phyloP scores from a whole-genome alignment of 306 rosid species.

The Cicer pinnatifidum region DNA sequence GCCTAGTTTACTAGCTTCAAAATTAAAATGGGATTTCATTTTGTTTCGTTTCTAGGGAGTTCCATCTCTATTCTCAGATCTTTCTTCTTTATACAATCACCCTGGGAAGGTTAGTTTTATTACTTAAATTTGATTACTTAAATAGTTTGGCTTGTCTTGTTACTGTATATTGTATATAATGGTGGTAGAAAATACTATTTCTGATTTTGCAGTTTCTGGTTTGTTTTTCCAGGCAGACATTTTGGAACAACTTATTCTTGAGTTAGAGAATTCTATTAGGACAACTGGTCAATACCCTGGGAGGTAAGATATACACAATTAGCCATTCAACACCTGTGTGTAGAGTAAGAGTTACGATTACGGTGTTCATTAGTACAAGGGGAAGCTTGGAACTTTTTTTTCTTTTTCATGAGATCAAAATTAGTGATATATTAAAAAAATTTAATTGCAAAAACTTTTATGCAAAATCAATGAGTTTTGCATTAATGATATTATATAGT shows the following conservation, averaged over 20 bases:
- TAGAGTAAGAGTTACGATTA: constrained; percentile 16
- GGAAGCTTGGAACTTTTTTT: not conserved
- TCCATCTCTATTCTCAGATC: constrained; percentile 93
- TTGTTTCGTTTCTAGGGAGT: constrained; percentile 77
- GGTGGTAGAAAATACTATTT: constrained; percentile 34
- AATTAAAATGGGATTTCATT: constrained; percentile 42
- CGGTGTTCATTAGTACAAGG: constrained; percentile 22
- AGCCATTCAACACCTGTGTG: constrained; percentile 2
- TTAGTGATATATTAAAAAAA: constrained; percentile 15
- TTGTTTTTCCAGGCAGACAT: constrained; percentile 72
- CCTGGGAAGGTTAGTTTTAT: constrained; percentile 79
- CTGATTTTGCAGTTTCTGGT: constrained; percentile 33
- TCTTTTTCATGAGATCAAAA: not conserved
- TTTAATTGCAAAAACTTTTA: not conserved
- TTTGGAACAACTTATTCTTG: constrained; percentile 77
- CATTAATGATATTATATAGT: constrained; percentile 3
- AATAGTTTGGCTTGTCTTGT: constrained; percentile 8
- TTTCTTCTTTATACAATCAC: constrained; percentile 86
- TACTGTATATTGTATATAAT: not conserved
- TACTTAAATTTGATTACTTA: constrained; percentile 34
- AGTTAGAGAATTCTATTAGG: constrained; percentile 73
- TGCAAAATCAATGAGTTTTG: not conserved
- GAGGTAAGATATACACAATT: constrained; percentile 55
- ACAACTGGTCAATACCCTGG: constrained; percentile 76
- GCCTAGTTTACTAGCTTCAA: constrained; percentile 37